Percentiles rank a stretch among this genome's conserved stretches.
Conservation (phyloP, 2,329 filamentous ascomycete species). For the Epichloe gansuensis region DNA sequence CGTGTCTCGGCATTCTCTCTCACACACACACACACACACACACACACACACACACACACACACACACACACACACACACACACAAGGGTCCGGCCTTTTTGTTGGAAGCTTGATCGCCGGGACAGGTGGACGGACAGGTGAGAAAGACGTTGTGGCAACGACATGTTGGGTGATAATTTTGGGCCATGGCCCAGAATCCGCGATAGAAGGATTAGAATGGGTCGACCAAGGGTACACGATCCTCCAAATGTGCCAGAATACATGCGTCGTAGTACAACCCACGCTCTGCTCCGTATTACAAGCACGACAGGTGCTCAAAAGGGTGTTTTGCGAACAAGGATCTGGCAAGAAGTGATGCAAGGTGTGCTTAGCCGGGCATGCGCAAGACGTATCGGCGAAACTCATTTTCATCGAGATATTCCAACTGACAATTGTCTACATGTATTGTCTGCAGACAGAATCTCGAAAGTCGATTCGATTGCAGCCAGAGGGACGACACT, state of each 20-base stretch:
- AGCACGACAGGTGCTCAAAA: neutral
- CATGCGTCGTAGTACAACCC: neutral
- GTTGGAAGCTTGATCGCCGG: slow-evolving; percentile 1
- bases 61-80: neutral
- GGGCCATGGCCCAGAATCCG: neutral
- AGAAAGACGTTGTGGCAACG: neutral
- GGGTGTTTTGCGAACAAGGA: neutral
- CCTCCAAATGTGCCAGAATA: neutral
- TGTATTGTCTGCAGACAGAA: neutral
- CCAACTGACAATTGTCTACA: neutral
- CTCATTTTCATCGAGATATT: neutral
- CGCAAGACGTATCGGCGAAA: neutral
- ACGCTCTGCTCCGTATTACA: neutral
- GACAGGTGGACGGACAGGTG: neutral
- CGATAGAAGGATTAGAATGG: neutral
- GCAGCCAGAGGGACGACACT: neutral
- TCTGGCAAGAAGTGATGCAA: neutral
- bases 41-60: too few relatives aligned
- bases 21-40: neutral
- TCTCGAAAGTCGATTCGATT: too few relatives aligned
- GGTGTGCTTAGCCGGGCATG: neutral
- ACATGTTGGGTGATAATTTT: neutral
- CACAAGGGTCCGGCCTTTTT: too few relatives aligned
- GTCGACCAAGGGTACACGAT: neutral
- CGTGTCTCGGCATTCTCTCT: slow-evolving; percentile 5